These are phyloP conservation scores for Fusarium proliferatum DNA, from an alignment of 2,329 filamentous ascomycete genomes.

Conservation along the genomic window DNA sequence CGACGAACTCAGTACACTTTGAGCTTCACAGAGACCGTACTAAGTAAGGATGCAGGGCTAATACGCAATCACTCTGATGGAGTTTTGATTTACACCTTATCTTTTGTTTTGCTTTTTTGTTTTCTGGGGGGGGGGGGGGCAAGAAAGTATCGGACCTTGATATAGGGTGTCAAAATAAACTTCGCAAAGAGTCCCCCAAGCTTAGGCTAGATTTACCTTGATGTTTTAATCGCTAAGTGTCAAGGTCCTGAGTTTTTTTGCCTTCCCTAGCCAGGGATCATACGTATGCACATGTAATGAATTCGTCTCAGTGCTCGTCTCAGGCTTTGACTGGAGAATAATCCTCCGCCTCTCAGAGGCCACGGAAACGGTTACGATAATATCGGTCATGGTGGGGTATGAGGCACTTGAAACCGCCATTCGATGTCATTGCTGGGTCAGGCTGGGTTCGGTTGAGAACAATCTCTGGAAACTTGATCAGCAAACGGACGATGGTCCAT, in stretches of 20 bases:
- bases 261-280: slow-evolving; percentile 5
- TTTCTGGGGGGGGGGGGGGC: not conserved
- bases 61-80: not conserved
- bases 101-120: not conserved
- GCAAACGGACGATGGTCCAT: slow-evolving; percentile 17
- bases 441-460: slow-evolving; percentile 4
- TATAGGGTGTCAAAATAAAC: too few relatives aligned
- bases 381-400: slow-evolving; percentile 34
- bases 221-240: too few relatives aligned
- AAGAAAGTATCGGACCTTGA: too few relatives aligned
- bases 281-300: slow-evolving; percentile 8
- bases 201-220: too few relatives aligned
- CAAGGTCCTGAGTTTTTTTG: too few relatives aligned
- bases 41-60: not conserved
- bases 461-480: slow-evolving; percentile 14
- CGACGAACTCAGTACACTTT: slow-evolving; percentile 34
- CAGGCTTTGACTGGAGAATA: slow-evolving; percentile 26
- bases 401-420: slow-evolving; percentile 44
- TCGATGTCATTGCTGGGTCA: slow-evolving; percentile 19
- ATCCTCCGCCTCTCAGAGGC: slow-evolving; percentile 29
- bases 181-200: too few relatives aligned
- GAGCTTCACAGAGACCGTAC: not conserved
- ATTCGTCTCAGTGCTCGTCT: slow-evolving; percentile 32
- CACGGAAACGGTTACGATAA: slow-evolving; percentile 21
- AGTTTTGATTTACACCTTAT: not conserved